Percentiles rank a stretch among this genome's conserved stretches.
Conservation (phyloP, 2,329 filamentous ascomycete species). For the Phoma sp. region DNA sequence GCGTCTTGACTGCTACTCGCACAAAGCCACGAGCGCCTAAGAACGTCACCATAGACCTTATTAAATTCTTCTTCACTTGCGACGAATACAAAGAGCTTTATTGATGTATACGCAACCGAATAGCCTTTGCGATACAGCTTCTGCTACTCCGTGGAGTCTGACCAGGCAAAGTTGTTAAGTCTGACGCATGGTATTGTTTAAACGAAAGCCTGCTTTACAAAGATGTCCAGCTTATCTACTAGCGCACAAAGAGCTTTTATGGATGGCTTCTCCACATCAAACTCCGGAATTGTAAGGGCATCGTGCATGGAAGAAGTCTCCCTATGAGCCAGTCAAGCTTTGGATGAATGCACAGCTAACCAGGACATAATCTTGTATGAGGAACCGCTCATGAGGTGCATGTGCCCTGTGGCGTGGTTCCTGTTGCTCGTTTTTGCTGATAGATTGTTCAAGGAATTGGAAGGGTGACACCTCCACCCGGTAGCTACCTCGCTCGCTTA, state of each 20-base stretch:
- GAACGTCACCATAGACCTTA: constrained; percentile 9
- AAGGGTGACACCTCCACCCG: background rate
- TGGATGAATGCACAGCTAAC: background rate
- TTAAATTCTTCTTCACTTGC: constrained; percentile 14
- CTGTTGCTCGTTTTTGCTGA: background rate
- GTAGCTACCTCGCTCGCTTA: background rate
- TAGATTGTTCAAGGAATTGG: background rate
- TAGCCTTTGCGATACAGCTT: constrained; percentile 10
- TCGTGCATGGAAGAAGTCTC: constrained; percentile 3
- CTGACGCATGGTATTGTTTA: background rate
- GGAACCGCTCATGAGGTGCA: background rate
- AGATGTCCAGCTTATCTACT: constrained; percentile 1
- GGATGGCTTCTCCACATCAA: constrained; percentile 1
- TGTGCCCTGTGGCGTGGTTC: background rate
- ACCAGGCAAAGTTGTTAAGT: constrained; percentile 5
- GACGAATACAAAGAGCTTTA: constrained; percentile 16
- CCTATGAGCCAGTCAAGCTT: background rate
- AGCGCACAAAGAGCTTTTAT: background rate
- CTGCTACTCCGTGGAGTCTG: background rate
- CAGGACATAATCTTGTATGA: background rate
- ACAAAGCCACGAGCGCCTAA: constrained; percentile 12
- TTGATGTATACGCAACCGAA: constrained; percentile 5
- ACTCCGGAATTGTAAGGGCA: constrained; percentile 1
- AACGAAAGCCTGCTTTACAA: constrained; percentile 7
- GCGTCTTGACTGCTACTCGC: constrained; percentile 6